Percentiles rank a stretch among this genome's conserved stretches.
phyloP scores from a whole-genome alignment of 106 monocot species.

The Cymbidium sinense region DNA sequence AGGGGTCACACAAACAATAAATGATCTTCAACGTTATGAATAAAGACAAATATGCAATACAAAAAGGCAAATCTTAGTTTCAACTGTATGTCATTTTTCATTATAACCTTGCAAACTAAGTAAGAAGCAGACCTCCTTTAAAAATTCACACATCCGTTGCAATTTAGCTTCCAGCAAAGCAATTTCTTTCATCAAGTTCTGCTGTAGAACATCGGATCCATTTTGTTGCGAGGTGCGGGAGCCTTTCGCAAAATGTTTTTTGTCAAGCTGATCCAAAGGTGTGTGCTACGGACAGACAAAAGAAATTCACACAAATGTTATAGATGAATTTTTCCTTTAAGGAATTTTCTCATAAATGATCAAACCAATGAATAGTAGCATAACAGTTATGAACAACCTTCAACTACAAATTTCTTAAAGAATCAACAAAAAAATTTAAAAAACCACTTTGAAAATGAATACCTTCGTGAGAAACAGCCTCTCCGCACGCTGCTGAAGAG shows the following conservation, averaged over 20 bases:
- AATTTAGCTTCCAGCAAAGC: slow-evolving; percentile 82
- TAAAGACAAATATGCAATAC: slow-evolving; percentile 1
- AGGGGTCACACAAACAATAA: neutral
- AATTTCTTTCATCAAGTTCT: slow-evolving; percentile 50
- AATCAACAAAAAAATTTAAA: neutral
- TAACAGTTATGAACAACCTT: neutral
- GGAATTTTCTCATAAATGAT: neutral
- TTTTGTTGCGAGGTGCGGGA: slow-evolving; percentile 36
- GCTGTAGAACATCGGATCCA: slow-evolving; percentile 17
- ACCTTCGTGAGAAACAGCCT: slow-evolving; percentile 85
- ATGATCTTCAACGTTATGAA: neutral
- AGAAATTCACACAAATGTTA: neutral
- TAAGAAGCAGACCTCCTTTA: slow-evolving; percentile 60
- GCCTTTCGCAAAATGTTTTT: slow-evolving; percentile 92
- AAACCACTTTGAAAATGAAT: neutral
- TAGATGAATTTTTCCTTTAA: neutral
- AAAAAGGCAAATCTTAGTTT: neutral
- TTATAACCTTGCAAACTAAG: neutral
- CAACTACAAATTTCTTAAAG: neutral
- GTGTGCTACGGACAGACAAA: slow-evolving; percentile 43
- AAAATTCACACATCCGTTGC: slow-evolving; percentile 66
- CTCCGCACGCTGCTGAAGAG: slow-evolving; percentile 81
- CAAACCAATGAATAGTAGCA: neutral
- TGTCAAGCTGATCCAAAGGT: slow-evolving; percentile 81
- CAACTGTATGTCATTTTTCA: neutral